Conservation (phyloP, 306 rosid species). For the Fagus crenata region DNA sequence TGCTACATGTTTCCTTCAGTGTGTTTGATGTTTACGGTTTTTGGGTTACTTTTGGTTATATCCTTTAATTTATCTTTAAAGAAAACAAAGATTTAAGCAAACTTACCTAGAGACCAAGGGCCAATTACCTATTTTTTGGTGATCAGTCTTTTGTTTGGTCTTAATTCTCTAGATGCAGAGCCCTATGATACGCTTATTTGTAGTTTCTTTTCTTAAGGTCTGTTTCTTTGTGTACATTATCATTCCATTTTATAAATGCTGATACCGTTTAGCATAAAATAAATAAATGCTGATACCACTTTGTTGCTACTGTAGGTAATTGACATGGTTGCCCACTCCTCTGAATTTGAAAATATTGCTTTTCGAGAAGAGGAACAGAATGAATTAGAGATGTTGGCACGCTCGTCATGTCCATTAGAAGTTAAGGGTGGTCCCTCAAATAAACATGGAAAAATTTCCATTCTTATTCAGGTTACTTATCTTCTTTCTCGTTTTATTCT, state of each 20-base stretch:
- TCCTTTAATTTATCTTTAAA: neutral
- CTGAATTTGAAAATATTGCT: constrained; percentile 96
- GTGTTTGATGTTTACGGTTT: constrained; percentile 8
- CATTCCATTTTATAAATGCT: neutral
- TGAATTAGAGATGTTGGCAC: constrained; percentile 83
- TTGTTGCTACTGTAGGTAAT: constrained; percentile 60
- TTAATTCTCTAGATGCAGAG: neutral
- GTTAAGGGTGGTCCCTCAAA: constrained; percentile 92
- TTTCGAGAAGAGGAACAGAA: constrained; percentile 95
- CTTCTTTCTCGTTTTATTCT: neutral
- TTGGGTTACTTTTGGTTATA: constrained; percentile 10
- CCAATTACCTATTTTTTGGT: neutral
- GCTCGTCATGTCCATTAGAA: constrained; percentile 79
- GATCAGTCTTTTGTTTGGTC: neutral
- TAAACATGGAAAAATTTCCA: constrained; percentile 92
- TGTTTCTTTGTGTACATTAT: neutral
- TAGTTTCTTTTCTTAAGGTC: neutral
- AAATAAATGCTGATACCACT: neutral
- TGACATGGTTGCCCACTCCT: constrained; percentile 89
- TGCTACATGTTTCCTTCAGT: neutral
- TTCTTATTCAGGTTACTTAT: constrained; percentile 77
- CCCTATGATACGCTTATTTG: neutral
- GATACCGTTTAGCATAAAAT: neutral
- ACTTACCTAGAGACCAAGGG: neutral
- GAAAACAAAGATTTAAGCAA: neutral